Evolutionary conservation across 225 moss, liverwort and hornwort genomes (phyloP).

Genomic region (Pleurozium schreberi): DNA sequence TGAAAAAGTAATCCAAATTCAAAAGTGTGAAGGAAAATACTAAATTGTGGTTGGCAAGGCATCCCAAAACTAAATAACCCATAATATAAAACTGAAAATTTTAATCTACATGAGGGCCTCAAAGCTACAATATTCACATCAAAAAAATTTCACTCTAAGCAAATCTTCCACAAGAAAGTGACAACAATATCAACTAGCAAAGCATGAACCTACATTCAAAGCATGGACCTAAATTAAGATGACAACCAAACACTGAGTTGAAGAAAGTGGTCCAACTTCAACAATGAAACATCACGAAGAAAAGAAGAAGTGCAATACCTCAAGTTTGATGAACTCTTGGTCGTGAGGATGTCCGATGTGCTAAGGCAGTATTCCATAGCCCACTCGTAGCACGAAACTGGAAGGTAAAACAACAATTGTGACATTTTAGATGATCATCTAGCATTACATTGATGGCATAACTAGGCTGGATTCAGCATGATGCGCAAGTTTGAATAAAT

Average conservation of each 20-base stretch:
- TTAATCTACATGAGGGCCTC: not conserved
- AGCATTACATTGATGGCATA: not conserved
- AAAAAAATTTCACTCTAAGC: not conserved
- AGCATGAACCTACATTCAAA: not conserved
- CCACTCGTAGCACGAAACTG: not conserved
- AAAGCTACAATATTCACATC: not conserved
- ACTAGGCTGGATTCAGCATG: not conserved
- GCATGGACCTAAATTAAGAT: not conserved
- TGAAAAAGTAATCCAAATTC: not conserved
- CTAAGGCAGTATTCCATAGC: not conserved
- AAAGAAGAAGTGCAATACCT: not conserved
- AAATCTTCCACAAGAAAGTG: not conserved
- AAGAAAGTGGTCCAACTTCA: not conserved
- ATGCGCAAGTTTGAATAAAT: not conserved
- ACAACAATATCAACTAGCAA: no score
- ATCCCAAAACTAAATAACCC: not conserved
- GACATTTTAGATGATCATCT: not conserved
- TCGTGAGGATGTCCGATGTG: no score
- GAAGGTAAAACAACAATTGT: not conserved
- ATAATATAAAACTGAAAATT: not conserved
- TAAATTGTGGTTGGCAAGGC: not conserved
- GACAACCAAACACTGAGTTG: not conserved
- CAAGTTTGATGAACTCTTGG: not conserved
- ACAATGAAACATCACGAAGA: not conserved
- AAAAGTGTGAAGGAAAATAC: not conserved